phyloP scores from a whole-genome alignment of 2,329 filamentous ascomycete genomes.

The Alternaria arborescens region DNA sequence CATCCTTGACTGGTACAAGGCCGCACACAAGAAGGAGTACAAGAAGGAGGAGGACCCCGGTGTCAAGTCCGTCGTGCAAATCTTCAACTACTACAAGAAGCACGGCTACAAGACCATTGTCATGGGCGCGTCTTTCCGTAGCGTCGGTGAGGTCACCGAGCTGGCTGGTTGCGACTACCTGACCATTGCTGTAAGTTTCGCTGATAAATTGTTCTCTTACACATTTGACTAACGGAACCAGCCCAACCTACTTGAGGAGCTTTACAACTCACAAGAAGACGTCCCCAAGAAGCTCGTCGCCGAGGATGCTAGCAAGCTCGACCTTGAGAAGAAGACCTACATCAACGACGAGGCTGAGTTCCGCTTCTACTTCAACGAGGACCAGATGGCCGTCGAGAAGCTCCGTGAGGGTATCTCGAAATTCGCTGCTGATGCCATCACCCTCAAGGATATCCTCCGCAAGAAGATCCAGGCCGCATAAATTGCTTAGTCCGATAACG shows the following conservation, averaged over 20 bases:
- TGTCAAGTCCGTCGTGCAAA: constrained; percentile 89
- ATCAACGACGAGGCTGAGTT: constrained; percentile 87
- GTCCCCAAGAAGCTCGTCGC: constrained; percentile 95
- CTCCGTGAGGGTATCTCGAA: constrained; percentile 99
- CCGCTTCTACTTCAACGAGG: constrained; percentile 99
- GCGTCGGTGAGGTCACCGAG: constrained; percentile 95
- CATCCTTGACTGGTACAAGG: constrained; percentile 99
- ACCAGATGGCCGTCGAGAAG: constrained; percentile 99
- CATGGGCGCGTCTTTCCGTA: constrained; percentile 99
- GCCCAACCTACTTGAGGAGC: constrained; percentile 93
- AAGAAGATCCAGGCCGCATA: constrained; percentile 72
- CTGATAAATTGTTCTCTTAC: neutral
- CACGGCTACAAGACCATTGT: constrained; percentile 98
- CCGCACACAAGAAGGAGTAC: constrained; percentile 92
- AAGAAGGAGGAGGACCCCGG: constrained; percentile 89
- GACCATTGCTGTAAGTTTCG: constrained; percentile 83
- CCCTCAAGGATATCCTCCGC: constrained; percentile 90
- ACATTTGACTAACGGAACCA: constrained; percentile 48
- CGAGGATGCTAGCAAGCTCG: constrained; percentile 67
- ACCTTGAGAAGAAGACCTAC: constrained; percentile 90
- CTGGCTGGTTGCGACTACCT: constrained; percentile 98
- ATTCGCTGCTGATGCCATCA: constrained; percentile 94
- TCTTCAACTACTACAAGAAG: constrained; percentile 99
- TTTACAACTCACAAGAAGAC: constrained; percentile 80
- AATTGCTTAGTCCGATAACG: constrained; percentile 37